Evolutionary conservation across 176 grass and related monocot species (phyloP).

Genomic region (Aegilops tauschii): DNA sequence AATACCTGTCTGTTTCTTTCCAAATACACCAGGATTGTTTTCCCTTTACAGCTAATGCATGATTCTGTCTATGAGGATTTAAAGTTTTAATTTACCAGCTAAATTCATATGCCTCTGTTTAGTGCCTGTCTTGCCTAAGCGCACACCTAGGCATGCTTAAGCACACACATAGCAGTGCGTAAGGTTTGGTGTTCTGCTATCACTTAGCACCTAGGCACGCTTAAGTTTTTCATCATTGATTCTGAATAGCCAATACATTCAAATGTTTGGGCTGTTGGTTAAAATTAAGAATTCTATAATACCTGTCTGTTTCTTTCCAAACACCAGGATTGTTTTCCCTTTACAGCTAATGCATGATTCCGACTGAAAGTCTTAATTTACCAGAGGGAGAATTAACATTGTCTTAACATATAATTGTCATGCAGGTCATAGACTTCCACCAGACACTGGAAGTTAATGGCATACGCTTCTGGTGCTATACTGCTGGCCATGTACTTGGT

Average conservation of each 20-base stretch:
- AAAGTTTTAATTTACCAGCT: too few relatives aligned
- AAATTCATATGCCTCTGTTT: too few relatives aligned
- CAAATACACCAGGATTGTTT: not conserved
- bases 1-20: not conserved
- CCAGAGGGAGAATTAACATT: not conserved
- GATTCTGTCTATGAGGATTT: too few relatives aligned
- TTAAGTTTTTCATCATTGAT: too few relatives aligned
- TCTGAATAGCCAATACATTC: not conserved
- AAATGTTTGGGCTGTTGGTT: not conserved
- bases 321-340: not conserved
- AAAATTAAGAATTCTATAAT: not conserved
- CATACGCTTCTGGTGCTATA: slow-evolving; percentile 99
- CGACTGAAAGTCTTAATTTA: not conserved
- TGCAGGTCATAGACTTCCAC: slow-evolving; percentile 96
- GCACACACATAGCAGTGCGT: too few relatives aligned
- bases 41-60: not conserved
- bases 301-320: not conserved
- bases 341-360: not conserved
- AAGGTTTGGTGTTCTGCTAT: too few relatives aligned
- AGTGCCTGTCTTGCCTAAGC: too few relatives aligned
- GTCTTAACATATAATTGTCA: slow-evolving; percentile 8
- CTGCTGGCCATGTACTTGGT: slow-evolving; percentile 88
- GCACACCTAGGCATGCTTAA: too few relatives aligned
- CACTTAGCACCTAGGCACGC: too few relatives aligned
- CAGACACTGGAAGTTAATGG: slow-evolving; percentile 93